Evolutionary conservation across 179 eudicot species (phyloP).

Genomic region (Drosera spatulata): DNA sequence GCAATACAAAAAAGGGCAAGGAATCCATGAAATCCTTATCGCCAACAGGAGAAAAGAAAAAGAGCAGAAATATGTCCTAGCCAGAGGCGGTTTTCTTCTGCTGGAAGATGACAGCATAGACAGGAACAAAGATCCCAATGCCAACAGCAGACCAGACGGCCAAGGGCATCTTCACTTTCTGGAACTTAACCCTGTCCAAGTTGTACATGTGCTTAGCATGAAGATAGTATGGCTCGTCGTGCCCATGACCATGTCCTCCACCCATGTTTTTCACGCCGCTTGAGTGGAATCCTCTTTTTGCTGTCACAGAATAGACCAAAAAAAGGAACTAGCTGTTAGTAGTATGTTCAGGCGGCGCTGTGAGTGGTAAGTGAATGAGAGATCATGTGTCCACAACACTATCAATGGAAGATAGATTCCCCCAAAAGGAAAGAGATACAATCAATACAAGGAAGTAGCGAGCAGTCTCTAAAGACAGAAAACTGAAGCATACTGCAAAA

Average conservation of each 20-base stretch:
- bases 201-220: conserved; percentile 99
- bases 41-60: background rate
- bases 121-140: conserved; percentile 72
- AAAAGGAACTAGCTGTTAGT: no score
- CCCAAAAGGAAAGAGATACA: no score
- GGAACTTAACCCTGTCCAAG: conserved; percentile 84
- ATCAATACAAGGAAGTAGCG: no score
- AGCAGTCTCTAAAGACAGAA: no score
- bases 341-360: no score
- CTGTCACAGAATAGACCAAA: conserved; percentile 25
- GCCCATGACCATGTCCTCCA: conserved; percentile 47
- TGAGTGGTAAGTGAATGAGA: no score
- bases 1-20: background rate
- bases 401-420: no score
- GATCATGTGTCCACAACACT: no score
- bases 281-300: conserved; percentile 58
- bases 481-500: no score
- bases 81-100: conserved; percentile 82
- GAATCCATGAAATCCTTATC: conserved; percentile 1
- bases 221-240: conserved; percentile 60
- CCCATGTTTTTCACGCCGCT: conserved; percentile 79
- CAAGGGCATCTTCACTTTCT: conserved; percentile 52
- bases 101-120: conserved; percentile 86
- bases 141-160: conserved; percentile 59
- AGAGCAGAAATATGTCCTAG: conserved; percentile 5